These are phyloP conservation scores for Schoenoplectus tabernaemontani DNA, from an alignment of 202 grass and related monocot genomes.

Conservation along the genomic window DNA sequence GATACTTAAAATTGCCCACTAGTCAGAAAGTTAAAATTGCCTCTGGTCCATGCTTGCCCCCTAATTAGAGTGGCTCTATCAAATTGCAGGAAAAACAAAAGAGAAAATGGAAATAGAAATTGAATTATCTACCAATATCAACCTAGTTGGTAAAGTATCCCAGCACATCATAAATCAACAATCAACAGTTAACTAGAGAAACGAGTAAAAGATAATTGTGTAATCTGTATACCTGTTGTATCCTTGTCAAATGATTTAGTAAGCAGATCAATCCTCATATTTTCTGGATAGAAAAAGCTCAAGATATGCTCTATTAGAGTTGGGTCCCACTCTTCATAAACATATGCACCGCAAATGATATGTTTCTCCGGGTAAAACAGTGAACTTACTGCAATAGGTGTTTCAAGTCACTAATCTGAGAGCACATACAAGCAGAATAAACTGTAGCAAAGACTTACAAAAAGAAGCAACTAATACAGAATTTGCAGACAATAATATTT, in stretches of 20 bases:
- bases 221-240: not conserved
- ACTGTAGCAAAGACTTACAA: not conserved
- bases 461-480: not conserved
- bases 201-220: not conserved
- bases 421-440: not conserved
- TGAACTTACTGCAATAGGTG: conserved; percentile 36
- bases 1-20: not conserved
- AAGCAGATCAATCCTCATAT: conserved; percentile 40
- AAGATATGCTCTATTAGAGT: conserved; percentile 29
- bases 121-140: not conserved
- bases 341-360: conserved; percentile 39
- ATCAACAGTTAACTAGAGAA: not conserved
- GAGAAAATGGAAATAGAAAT: not conserved
- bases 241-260: conserved; percentile 45
- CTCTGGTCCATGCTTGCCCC: not conserved
- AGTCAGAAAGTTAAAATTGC: not conserved
- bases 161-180: not conserved
- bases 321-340: conserved; percentile 43
- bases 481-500: not conserved
- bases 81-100: not conserved
- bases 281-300: conserved; percentile 41
- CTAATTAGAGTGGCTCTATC: not conserved
- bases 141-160: not conserved
- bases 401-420: not conserved
- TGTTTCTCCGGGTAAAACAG: conserved; percentile 35